These are phyloP conservation scores for Oryza meridionalis DNA, from an alignment of 176 grass and related monocot species.

Conservation along the genomic window DNA sequence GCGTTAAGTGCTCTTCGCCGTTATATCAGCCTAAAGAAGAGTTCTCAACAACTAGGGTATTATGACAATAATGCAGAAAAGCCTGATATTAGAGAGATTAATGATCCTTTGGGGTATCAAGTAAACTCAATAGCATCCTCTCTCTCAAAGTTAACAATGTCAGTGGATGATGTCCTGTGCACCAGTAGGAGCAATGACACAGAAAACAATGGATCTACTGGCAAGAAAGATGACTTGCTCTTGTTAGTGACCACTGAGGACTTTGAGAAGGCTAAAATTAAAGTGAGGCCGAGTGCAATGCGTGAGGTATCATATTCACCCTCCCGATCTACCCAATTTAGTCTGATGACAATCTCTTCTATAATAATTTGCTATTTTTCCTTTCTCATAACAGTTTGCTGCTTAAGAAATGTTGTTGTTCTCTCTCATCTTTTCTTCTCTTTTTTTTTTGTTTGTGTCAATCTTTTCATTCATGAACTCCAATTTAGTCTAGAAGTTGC, in stretches of 20 bases:
- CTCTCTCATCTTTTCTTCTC: not conserved
- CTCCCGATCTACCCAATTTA: slow-evolving; percentile 8
- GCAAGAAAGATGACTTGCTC: slow-evolving; percentile 34
- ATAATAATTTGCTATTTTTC: not conserved
- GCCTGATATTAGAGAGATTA: slow-evolving; percentile 26
- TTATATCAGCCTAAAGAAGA: slow-evolving; percentile 58
- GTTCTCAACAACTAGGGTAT: slow-evolving; percentile 30
- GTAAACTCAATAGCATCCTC: slow-evolving; percentile 59
- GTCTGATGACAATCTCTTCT: not conserved
- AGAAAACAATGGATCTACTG: slow-evolving; percentile 30
- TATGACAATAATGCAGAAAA: slow-evolving; percentile 11
- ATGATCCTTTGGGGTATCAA: slow-evolving; percentile 31
- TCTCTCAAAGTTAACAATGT: slow-evolving; percentile 61
- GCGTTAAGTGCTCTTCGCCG: slow-evolving; percentile 65
- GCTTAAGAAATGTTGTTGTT: slow-evolving; percentile 6
- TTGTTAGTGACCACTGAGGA: slow-evolving; percentile 66
- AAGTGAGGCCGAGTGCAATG: slow-evolving; percentile 96
- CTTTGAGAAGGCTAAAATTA: slow-evolving; percentile 83
- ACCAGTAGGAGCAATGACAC: not conserved
- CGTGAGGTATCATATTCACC: slow-evolving; percentile 69
- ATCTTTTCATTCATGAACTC: slow-evolving; percentile 3
- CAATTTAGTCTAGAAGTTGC: slow-evolving; percentile 13
- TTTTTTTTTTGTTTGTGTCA: slow-evolving; percentile 23
- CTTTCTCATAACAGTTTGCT: slow-evolving; percentile 3
- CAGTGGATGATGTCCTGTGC: slow-evolving; percentile 38